Evolutionary conservation across 768 basidiomycete genomes (phyloP).

Genomic region (Tylopilus sp.): DNA sequence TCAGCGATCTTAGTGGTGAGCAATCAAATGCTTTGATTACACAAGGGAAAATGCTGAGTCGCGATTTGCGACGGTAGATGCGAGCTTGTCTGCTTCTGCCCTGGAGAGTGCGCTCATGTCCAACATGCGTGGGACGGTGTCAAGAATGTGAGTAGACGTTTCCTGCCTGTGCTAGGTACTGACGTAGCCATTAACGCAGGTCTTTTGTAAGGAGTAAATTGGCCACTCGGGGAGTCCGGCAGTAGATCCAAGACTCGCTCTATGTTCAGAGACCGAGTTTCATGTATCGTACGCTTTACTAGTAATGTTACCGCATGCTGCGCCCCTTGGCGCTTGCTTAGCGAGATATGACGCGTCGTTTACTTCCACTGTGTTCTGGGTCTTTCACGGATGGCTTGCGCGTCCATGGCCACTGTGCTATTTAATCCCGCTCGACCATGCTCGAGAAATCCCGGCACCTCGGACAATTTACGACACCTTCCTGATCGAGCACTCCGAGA

Average conservation of each 20-base stretch:
- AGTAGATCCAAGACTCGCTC: slow-evolving; percentile 12
- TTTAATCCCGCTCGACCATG: slow-evolving; percentile 7
- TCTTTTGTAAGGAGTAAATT: slow-evolving; percentile 35
- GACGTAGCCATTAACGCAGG: slow-evolving; percentile 18
- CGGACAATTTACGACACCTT: slow-evolving; percentile 17
- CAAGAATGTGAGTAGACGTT: slow-evolving; percentile 58
- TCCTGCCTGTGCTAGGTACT: not conserved
- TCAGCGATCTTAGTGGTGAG: slow-evolving; percentile 84
- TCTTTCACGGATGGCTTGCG: slow-evolving; percentile 20
- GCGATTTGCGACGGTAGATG: slow-evolving; percentile 39
- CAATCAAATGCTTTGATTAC: not conserved
- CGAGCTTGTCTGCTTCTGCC: slow-evolving; percentile 74
- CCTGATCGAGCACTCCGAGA: slow-evolving; percentile 22
- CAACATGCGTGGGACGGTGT: slow-evolving; percentile 63
- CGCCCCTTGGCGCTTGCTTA: slow-evolving; percentile 9
- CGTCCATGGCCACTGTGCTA: slow-evolving; percentile 8
- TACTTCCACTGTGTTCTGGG: slow-evolving; percentile 21
- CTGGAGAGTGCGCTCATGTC: slow-evolving; percentile 79
- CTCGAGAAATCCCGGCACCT: not conserved
- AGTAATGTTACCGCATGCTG: slow-evolving; percentile 4
- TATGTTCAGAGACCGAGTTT: not conserved
- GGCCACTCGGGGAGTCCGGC: slow-evolving; percentile 25
- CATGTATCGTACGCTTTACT: not conserved
- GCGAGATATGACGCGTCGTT: slow-evolving; percentile 18
- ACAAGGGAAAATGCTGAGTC: not conserved